phyloP scores from a whole-genome alignment of 371 early-diverging fungal species.

The Syncephalis plumigaleata region DNA sequence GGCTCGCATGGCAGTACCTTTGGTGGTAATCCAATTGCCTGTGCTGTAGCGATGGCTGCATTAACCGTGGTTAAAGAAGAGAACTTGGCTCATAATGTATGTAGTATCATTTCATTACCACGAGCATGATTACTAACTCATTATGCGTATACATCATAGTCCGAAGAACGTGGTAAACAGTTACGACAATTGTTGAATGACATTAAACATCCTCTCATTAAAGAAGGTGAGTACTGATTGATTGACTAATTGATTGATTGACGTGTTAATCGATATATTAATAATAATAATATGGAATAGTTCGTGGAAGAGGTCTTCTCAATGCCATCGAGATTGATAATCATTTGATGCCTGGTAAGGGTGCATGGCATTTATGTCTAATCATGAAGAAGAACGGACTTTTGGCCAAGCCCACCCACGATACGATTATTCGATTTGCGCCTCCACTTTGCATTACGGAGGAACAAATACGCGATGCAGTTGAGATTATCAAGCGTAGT shows the following conservation, averaged over 20 bases:
- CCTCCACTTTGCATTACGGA: slow-evolving; percentile 91
- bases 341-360: slow-evolving; percentile 48
- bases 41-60: slow-evolving; percentile 87
- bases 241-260: too few species aligned
- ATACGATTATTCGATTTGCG: slow-evolving; percentile 90
- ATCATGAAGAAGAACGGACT: slow-evolving; percentile 81
- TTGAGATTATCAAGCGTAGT: slow-evolving; percentile 60
- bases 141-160: too few species aligned
- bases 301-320: slow-evolving; percentile 87
- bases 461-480: slow-evolving; percentile 64
- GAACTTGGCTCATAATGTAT: slow-evolving; percentile 50
- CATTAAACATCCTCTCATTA: slow-evolving; percentile 55
- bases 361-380: slow-evolving; percentile 95
- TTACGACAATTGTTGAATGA: slow-evolving; percentile 60
- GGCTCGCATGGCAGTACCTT: slow-evolving; percentile 81
- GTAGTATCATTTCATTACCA: too few species aligned
- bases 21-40: slow-evolving; percentile 93
- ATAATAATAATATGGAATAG: slow-evolving; percentile 11
- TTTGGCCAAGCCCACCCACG: slow-evolving; percentile 96
- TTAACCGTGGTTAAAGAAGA: slow-evolving; percentile 90
- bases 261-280: too few species aligned
- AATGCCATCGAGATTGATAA: slow-evolving; percentile 94
- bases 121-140: too few species aligned
- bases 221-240: too few species aligned
- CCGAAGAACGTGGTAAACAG: slow-evolving; percentile 54